phyloP scores from a whole-genome alignment of 2,329 filamentous ascomycete species.

The Lachnellula hyalina region DNA sequence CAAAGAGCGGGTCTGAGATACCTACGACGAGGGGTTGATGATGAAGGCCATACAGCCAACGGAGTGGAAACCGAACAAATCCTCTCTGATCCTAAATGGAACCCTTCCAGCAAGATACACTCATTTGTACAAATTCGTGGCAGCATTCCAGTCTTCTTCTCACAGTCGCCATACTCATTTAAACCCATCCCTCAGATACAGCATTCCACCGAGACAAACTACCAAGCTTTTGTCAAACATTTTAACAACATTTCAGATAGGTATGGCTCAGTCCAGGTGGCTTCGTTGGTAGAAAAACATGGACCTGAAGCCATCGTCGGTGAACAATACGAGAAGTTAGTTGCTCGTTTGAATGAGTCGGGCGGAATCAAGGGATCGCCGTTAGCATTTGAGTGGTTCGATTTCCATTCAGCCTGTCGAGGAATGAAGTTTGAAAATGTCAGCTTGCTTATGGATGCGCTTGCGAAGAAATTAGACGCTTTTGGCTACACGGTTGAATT shows the following conservation, averaged over 20 bases:
- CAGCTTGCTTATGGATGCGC: conserved; percentile 64
- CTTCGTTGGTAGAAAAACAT: conserved; percentile 85
- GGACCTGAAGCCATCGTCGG: conserved; percentile 77
- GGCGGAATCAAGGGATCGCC: conserved; percentile 42
- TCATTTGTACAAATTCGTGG: conserved; percentile 86
- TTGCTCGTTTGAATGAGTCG: conserved; percentile 61
- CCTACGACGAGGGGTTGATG: conserved; percentile 82
- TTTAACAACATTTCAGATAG: conserved; percentile 62
- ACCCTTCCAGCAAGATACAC: conserved; percentile 56
- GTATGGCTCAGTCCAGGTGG: conserved; percentile 74
- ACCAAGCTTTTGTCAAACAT: conserved; percentile 71
- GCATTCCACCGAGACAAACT: conserved; percentile 75
- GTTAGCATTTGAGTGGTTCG: conserved; percentile 88
- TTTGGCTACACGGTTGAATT: conserved; percentile 65
- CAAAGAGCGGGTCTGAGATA: conserved; percentile 87
- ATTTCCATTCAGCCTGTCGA: conserved; percentile 87
- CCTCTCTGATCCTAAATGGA: conserved; percentile 66
- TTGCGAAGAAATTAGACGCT: conserved; percentile 62
- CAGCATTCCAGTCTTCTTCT: conserved; percentile 92
- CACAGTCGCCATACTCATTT: conserved; percentile 87
- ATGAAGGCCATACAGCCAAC: conserved; percentile 84
- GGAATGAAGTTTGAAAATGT: conserved; percentile 99
- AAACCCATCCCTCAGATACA: conserved; percentile 80
- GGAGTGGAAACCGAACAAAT: conserved; percentile 94
- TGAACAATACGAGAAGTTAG: conserved; percentile 65